Conservation (phyloP, 2,329 filamentous ascomycete genomes). For the Phialocephala subalpina region DNA sequence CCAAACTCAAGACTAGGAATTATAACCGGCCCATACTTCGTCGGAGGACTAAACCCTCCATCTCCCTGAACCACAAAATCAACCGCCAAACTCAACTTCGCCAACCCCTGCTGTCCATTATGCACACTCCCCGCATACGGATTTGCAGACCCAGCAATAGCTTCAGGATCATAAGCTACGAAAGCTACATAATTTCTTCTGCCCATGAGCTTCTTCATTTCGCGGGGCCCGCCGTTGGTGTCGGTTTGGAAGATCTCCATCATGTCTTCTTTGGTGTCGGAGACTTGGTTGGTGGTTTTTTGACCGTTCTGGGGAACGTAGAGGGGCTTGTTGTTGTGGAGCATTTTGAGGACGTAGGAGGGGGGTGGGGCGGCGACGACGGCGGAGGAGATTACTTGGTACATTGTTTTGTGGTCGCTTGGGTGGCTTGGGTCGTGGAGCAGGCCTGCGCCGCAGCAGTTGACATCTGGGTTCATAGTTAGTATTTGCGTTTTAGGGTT, state of each 20-base stretch:
- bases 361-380: conserved; percentile 90
- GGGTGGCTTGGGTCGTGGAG: conserved; percentile 94
- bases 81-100: conserved; percentile 84
- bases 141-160: conserved; percentile 43
- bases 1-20: conserved; percentile 86
- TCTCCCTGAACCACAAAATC: conserved; percentile 98
- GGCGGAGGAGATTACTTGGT: conserved; percentile 92
- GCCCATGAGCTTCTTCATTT: conserved; percentile 92
- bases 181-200: conserved; percentile 91
- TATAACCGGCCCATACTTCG: conserved; percentile 97
- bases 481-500: conserved; percentile 16
- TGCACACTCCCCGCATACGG: conserved; percentile 42
- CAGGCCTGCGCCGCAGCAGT: conserved; percentile 88
- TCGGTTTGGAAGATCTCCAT: conserved; percentile 99
- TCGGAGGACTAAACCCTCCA: conserved; percentile 78
- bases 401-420: conserved; percentile 98
- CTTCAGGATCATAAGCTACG: conserved; percentile 92
- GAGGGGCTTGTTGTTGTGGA: conserved; percentile 93
- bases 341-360: conserved; percentile 87
- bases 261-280: conserved; percentile 99
- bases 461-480: conserved; percentile 67
- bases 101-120: conserved; percentile 55
- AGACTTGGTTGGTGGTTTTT: conserved; percentile 74
- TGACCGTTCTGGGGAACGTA: conserved; percentile 94
- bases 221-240: conserved; percentile 81